Conservation (phyloP, 129 eudicot species). For the Tanacetum coccineum region DNA sequence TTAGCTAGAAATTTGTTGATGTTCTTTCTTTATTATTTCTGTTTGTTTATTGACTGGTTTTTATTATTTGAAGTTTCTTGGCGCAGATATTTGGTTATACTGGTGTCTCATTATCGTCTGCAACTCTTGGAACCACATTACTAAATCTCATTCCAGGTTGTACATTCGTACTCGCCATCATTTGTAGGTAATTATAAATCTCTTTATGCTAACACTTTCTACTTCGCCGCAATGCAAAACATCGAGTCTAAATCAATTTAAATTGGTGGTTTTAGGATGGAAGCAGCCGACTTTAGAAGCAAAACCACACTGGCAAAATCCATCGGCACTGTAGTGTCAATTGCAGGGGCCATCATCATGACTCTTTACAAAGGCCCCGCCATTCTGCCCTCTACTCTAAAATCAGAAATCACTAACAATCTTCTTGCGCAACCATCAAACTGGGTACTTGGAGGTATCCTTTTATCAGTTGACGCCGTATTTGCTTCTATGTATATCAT, state of each 20-base stretch:
- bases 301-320: slow-evolving; percentile 46
- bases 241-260: slow-evolving; percentile 18
- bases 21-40: no score
- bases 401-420: slow-evolving; percentile 15
- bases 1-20: no score
- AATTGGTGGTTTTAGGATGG: slow-evolving; percentile 44
- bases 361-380: slow-evolving; percentile 61
- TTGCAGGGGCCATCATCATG: slow-evolving; percentile 60
- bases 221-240: background rate
- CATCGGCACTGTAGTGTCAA: slow-evolving; percentile 52
- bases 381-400: slow-evolving; percentile 18
- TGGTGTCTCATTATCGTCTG: slow-evolving; percentile 65
- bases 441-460: slow-evolving; percentile 61
- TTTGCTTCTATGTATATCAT: slow-evolving; percentile 39
- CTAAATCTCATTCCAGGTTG: slow-evolving; percentile 33
- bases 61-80: slow-evolving; percentile 40
- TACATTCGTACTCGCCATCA: background rate
- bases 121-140: slow-evolving; percentile 67
- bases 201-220: background rate
- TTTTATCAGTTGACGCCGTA: slow-evolving; percentile 39
- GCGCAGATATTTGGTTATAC: slow-evolving; percentile 78
- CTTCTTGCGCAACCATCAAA: slow-evolving; percentile 17
- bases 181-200: background rate
- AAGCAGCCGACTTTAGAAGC: slow-evolving; percentile 37
- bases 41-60: background rate